A percentile compares a stretch with the other conserved stretches of the same genome.
phyloP scores from a whole-genome alignment of 1,139 yeast genomes.

The Kurtzmaniella quercitrusa region DNA sequence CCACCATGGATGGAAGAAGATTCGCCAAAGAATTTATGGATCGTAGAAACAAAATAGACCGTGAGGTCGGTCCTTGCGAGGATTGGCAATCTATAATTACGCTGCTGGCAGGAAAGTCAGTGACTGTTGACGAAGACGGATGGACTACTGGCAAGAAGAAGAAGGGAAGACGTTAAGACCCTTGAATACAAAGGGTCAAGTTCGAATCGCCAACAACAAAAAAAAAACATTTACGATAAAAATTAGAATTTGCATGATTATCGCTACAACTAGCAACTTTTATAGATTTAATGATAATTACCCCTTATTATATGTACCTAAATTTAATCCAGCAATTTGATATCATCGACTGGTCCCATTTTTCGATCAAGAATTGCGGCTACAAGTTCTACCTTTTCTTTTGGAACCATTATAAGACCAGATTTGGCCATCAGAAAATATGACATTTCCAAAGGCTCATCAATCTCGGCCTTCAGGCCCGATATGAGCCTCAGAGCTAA shows the following conservation, averaged over 20 bases:
- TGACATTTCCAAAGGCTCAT: conserved; percentile 46
- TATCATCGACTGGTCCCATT: background rate
- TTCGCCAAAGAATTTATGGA: conserved; percentile 88
- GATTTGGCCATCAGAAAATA: conserved; percentile 62
- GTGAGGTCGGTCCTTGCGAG: conserved; percentile 45
- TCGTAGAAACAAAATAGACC: conserved; percentile 70
- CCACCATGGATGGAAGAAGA: conserved; percentile 92
- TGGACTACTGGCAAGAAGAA: conserved; percentile 60
- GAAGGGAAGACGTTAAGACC: conserved; percentile 30
- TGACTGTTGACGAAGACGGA: conserved; percentile 64
- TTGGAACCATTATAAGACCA: conserved; percentile 58
- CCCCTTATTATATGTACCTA: background rate
- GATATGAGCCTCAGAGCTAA: conserved; percentile 49
- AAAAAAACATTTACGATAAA: background rate
- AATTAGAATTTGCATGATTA: background rate
- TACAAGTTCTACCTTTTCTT: conserved; percentile 40
- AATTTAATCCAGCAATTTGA: background rate
- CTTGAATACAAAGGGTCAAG: background rate
- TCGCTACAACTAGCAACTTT: background rate
- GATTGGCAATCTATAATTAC: conserved; percentile 68
- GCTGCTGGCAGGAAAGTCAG: conserved; percentile 42
- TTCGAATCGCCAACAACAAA: background rate
- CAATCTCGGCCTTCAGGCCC: conserved; percentile 20
- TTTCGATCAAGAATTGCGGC: conserved; percentile 15
- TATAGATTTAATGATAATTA: background rate